Base-by-base conservation (phyloP, 345 rosid species). In the Dovyalis caffra region DNA sequence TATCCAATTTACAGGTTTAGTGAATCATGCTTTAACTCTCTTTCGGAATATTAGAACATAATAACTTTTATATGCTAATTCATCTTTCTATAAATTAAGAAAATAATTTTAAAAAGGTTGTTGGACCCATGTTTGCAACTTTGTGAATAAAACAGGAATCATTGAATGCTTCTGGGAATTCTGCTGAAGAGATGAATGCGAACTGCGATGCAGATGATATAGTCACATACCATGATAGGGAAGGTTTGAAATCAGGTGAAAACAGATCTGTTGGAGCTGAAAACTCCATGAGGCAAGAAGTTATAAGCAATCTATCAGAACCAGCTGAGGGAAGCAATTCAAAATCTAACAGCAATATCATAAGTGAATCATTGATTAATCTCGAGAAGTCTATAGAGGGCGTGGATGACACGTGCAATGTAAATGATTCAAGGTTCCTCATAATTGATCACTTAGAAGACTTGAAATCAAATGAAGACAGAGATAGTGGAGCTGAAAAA, bases 161-260 rank as follows among this genome's bases (percentile, higher is more conserved):
- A 38, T 25, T 67, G 64, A 56, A 71, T 37, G 72, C 65, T 69
- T 38, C 73, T 0, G 79, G 76, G 69, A 85, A 85, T 73, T 63
- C 82, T 68, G 78, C 76, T 66, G 86, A 74, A 21, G 87, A 83
- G 79, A 69, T 70, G 62, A 79, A 78, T 69, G 78, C 69, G 53
- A 66, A 56, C 67, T 35, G 51, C 66, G 77, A 76, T 69, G 72
- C 9, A 34, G 74, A 70, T 60, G 65, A 77, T 49, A 67, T 67
- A 20, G 9, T 49, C 9, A 18, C 56, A 49, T 20, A 20, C 23
- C n/a, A 49, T 49, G 56, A 49, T 0, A 49, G 56, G 56, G 56
- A 20, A 49, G 6, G 18, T 49, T 49, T 49, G 56, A 49, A 49
- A 7, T 20, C 56, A 49, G 18, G 18, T 49, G 56, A 49, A 49